phyloP scores from a whole-genome alignment of 2,329 filamentous ascomycete genomes.

The Paracorniculantispora psalliotae region DNA sequence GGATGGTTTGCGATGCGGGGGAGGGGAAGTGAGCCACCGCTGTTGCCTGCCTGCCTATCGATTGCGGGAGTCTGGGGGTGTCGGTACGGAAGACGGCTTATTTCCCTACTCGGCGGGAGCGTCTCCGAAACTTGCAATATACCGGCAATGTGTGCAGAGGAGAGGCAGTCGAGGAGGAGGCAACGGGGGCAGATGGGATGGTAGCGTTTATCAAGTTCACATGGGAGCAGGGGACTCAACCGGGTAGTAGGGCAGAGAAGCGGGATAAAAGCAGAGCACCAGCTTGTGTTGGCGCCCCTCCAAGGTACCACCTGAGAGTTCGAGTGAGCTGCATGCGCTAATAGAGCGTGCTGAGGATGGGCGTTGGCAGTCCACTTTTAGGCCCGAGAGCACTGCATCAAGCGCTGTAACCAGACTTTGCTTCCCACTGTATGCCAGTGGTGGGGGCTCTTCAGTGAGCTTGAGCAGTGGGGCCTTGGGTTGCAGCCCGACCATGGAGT shows the following conservation, averaged over 20 bases:
- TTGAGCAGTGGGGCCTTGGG: background rate
- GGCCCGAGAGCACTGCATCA: background rate
- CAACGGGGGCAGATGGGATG: background rate
- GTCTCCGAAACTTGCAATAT: background rate
- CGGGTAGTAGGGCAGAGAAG: no score
- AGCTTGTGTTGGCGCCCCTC: slow-evolving; percentile 11
- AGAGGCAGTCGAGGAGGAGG: background rate
- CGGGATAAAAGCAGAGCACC: background rate
- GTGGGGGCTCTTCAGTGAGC: background rate
- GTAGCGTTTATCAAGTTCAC: slow-evolving; percentile 4
- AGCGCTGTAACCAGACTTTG: background rate
- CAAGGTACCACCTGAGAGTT: no score
- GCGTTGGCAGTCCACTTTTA: no score
- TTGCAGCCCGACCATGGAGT: background rate
- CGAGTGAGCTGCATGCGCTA: no score
- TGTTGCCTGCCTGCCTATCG: background rate
- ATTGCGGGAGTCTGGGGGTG: background rate
- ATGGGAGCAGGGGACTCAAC: slow-evolving; percentile 11
- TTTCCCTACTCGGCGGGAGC: background rate
- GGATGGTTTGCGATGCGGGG: slow-evolving; percentile 10
- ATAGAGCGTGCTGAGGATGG: background rate
- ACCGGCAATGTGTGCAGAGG: background rate
- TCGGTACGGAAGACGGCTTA: background rate
- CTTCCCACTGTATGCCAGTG: background rate
- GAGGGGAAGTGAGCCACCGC: slow-evolving; percentile 6